Evolutionary conservation across 1,284 basidiomycete species (phyloP), one percentile per base, ranked within the genome.

Genomic region (Apiotrichum mycotoxinovorans): DNA sequence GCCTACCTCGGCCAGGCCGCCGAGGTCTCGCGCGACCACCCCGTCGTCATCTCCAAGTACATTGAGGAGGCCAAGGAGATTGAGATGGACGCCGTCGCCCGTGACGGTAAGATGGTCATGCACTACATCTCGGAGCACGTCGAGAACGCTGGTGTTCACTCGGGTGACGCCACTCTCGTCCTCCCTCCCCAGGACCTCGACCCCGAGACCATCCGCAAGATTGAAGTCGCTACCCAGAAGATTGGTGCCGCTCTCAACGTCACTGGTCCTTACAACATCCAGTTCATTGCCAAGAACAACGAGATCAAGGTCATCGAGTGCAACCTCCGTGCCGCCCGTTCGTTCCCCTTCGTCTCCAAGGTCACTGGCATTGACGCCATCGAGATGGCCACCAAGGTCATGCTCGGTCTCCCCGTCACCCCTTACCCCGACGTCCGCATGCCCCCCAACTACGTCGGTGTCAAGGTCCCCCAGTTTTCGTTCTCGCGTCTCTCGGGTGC

Each of bases 261-360:
- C 52, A 98, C 95, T 4, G 96, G 95, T 26, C 96, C 95, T 2
- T 98, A 90, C 84, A 98, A 98, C 79, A 98, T 98, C 74, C 96
- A 98, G 80, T 97, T 98, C 80, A 97, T 98, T 69, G 94, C 94
- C 57, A 98, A 98, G 84, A 89, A 98, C 80, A 98, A 98, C 80
- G 95, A 98, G 78, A 98, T 98, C 83, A 97, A 98, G 83, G 95
- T 98, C 68, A 98, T 98, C 75, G 95, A 98, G 78, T 98, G 95
- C 80, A 98, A 98, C 78, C 82, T 98, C 40, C 91, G 95, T 61
- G 96, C 96, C 3, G 94, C 95, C 27, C 87, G 96, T 59, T 98
- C 95, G 1, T 98, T 97, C 86, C 95, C 96, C 54, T 98, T 98
- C 81, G 95, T 98, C 44, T 95, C 91, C 38, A 98, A 98, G 80